phyloP scores from a whole-genome alignment of 2,329 filamentous ascomycete species.

The Mariannaea sp. region DNA sequence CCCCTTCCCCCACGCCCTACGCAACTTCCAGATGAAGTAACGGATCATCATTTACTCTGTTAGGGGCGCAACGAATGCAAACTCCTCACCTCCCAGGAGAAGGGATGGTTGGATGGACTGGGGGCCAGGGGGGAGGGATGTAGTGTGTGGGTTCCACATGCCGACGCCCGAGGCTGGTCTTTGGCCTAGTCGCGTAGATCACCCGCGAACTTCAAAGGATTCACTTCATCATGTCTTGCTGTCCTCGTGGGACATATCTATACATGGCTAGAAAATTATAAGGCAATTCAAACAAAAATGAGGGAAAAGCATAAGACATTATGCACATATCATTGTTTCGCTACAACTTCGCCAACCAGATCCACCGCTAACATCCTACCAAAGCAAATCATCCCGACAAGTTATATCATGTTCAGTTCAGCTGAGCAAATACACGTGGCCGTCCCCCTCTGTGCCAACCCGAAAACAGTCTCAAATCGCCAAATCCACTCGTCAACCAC shows the following conservation, averaged over 20 bases:
- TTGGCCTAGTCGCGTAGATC: slow-evolving; percentile 7
- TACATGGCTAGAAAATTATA: neutral
- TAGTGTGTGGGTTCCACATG: too few relatives aligned
- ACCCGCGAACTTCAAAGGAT: slow-evolving; percentile 2
- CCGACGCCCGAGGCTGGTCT: neutral
- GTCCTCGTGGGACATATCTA: neutral
- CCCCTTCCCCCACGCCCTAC: neutral
- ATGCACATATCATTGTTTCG: too few relatives aligned
- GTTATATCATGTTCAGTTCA: neutral
- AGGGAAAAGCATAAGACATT: too few relatives aligned
- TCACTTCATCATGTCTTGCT: neutral
- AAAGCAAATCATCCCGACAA: too few relatives aligned
- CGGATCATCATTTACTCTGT: neutral
- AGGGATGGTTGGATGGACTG: too few relatives aligned
- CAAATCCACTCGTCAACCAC: neutral
- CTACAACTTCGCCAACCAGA: neutral
- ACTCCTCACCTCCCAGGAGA: too few relatives aligned
- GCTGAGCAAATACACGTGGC: neutral
- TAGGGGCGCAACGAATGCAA: too few relatives aligned
- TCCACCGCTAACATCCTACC: neutral
- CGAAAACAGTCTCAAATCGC: neutral
- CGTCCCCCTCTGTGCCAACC: neutral
- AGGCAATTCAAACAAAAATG: neutral
- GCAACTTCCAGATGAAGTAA: neutral
- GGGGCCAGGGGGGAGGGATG: neutral